Base-by-base conservation (phyloP, 495 filamentous ascomycete species). In the Bacidia gigantensis region DNA sequence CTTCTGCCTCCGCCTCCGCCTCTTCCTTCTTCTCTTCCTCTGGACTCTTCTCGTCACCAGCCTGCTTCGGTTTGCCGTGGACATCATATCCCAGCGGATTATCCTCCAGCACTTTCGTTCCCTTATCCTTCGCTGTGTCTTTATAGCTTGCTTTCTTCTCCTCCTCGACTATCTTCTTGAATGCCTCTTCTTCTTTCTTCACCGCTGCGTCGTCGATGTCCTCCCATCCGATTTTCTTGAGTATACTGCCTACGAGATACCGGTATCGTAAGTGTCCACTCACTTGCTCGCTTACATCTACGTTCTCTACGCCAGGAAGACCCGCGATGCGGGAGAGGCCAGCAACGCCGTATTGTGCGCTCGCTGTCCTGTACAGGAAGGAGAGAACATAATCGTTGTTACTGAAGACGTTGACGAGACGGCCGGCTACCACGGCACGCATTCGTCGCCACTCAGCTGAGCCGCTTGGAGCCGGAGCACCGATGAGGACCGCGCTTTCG, bases 401-500 rank as follows among this genome's bases (percentile, higher is more conserved):
- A 14, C 81, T 86, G 62, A 76, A 89, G 2, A 86, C 84, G 53
- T 90, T 92, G 52, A 87, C 77, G 11, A 89, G 66, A 46, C 83
- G 76, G 1, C 85, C 84, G 2, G 76, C 75, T 0, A 89, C 86
- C 0, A 88, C 84, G 41, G 72, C 77, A 10, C 84, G 77, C 57
- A 89, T 73, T 56, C 72, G 72, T 26, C 76, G 67, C 86, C 86
- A 92, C 56, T 83, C 72, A 1, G 65, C 65, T 3, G 70, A 61
- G 41, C 79, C 72, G 0, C 80, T 81, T 0, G 90, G 90, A 2
- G 79, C 79, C 1, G 92, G 88, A 0, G 83, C 75, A 10, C 92
- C 92, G 60, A 96, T 84, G 26, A 98, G 54, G 17, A 94, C 78
- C 2, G 78, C 90, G 25, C 81, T 83, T 58, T 97, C 92, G 11